Conservation (phyloP, 495 filamentous ascomycete species). For the Neurospora discreta region DNA sequence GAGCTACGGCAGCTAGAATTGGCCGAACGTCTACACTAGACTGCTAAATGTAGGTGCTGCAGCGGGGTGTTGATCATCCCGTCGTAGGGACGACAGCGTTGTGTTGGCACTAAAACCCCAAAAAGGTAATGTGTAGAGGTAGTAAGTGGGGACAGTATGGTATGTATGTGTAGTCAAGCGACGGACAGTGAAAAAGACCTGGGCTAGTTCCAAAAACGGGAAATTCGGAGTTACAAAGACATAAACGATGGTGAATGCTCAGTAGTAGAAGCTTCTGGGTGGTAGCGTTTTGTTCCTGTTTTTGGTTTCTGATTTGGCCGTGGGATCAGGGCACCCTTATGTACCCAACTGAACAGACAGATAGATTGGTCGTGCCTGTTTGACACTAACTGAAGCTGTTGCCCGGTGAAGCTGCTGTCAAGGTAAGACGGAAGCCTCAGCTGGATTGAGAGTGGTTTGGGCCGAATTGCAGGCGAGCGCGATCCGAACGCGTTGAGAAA, state of each 20-base stretch:
- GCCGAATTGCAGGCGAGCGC: neutral
- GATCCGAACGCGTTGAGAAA: conserved; percentile 1
- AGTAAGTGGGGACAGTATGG: neutral
- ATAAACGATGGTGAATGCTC: conserved; percentile 1
- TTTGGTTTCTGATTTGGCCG: neutral
- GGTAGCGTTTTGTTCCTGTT: neutral
- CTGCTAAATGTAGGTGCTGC: neutral
- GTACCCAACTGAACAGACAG: neutral
- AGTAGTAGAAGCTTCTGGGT: neutral
- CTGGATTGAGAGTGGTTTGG: neutral
- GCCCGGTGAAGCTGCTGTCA: neutral
- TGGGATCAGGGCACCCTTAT: neutral
- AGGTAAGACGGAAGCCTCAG: neutral
- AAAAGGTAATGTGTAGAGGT: neutral
- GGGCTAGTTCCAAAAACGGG: neutral
- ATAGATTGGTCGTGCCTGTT: neutral
- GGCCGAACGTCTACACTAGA: neutral
- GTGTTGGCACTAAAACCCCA: neutral
- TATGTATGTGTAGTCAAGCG: neutral
- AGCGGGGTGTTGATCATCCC: neutral
- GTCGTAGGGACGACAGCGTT: neutral
- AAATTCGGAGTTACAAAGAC: neutral
- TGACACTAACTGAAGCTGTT: neutral
- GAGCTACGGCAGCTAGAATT: neutral
- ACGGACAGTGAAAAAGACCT: neutral